Evolutionary conservation across 495 filamentous ascomycete genomes (phyloP), one percentile per base, ranked within the genome.

Genomic region (Penicillium cosmopolitanum): DNA sequence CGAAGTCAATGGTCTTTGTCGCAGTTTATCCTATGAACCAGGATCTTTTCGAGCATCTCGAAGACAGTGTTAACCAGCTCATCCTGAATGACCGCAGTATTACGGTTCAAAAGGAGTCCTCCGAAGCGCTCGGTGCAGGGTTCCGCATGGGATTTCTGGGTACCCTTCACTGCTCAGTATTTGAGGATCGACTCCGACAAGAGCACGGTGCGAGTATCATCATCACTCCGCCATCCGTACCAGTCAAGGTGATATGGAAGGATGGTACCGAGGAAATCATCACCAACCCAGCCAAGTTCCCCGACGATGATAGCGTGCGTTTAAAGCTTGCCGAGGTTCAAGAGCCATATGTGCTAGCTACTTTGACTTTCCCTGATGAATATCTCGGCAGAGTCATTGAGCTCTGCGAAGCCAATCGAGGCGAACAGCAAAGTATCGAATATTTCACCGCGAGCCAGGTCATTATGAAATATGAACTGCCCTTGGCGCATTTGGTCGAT

Each of bases 1-100:
- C 95, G 7, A 96, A 98, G 73, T 88, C 94, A 3, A 98, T 98
- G 95, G 95, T 97, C 21, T 98, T 98, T 67, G 95, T 98, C 11
- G 93, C 94, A 5, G 95, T 96, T 1, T 98, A 96, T 63, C 95
- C 95, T 1, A 87, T 91, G 0, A 93, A 98, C 71, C 92, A 96
- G 58, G 78, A 86, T 67, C 89, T 95, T 71, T 94, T 96, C 67
- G 82, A 81, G 58, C 91, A 93, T 67, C 77, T 98, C 11, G 92
- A 96, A 61, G 95, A 98, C 70, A 96, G 92, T 67, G 96, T 98
- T 67, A 89, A 92, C 51, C 95, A 98, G 69, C 82, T 97, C 25
- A 86, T 94, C 16, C 84, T 98, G 57, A 98, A 98, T 70, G 95
- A 98, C 72, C 87, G 95, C 53, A 96, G 91, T 72, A 90, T 98